Conservation (phyloP, 495 filamentous ascomycete genomes). For the Aspergillus haitiensis region DNA sequence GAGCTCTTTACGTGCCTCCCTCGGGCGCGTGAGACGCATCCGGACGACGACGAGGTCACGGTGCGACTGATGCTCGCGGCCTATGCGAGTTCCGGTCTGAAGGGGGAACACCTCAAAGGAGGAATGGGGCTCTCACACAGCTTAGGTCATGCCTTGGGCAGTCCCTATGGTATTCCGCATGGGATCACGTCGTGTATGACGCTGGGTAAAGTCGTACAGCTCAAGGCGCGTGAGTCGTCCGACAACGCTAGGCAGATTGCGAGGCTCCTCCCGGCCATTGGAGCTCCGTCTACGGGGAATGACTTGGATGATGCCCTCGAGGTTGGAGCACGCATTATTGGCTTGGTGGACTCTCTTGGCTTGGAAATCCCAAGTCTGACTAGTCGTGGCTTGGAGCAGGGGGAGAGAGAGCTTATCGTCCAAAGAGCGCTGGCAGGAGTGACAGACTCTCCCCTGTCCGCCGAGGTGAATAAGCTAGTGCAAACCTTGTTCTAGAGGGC, state of each 20-base stretch:
- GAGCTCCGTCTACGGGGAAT: neutral
- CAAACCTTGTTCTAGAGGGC: neutral
- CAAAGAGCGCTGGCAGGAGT: neutral
- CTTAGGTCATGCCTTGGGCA: slow-evolving; percentile 8
- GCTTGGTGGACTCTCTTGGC: neutral
- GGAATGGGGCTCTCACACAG: slow-evolving; percentile 5
- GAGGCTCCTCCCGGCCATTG: neutral
- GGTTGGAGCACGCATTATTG: slow-evolving; percentile 3
- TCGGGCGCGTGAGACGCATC: neutral
- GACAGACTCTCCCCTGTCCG: neutral
- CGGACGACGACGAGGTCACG: neutral
- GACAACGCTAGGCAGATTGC: neutral
- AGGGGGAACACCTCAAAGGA: neutral
- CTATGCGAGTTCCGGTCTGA: slow-evolving; percentile 9
- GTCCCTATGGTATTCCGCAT: slow-evolving; percentile 14
- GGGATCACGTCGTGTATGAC: slow-evolving; percentile 15
- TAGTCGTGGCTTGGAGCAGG: neutral
- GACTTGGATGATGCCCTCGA: slow-evolving; percentile 2
- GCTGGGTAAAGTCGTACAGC: slow-evolving; percentile 1
- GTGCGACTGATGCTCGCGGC: slow-evolving; percentile 8
- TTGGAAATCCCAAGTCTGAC: neutral
- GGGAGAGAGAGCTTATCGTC: neutral
- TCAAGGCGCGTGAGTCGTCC: neutral
- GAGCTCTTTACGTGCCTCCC: neutral
- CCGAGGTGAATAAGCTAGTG: neutral